Percentiles rank a stretch among this genome's conserved stretches.
Evolutionary conservation across 2,329 filamentous ascomycete species (phyloP).

Genomic region (Colletotrichum godetiae): DNA sequence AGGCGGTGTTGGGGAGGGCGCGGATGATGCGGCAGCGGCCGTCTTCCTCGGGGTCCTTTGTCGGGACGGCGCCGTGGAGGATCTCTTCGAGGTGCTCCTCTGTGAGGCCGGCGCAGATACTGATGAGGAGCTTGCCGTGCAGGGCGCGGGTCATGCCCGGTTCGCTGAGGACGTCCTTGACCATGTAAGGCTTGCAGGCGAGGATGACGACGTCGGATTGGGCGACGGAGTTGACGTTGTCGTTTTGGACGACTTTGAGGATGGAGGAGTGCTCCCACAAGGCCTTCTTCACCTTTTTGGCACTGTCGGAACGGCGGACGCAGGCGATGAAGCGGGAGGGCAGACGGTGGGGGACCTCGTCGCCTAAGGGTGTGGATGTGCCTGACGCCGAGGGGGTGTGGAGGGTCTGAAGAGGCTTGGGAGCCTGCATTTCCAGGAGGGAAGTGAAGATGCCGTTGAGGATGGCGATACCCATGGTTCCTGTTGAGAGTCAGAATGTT

Average conservation of each 20-base stretch:
- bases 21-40: conserved; percentile 75
- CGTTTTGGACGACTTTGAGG: conserved; percentile 75
- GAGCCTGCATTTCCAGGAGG: conserved; percentile 63
- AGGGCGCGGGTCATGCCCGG: conserved; percentile 79
- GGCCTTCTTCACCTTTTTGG: conserved; percentile 73
- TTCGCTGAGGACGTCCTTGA: conserved; percentile 73
- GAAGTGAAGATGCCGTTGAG: conserved; percentile 82
- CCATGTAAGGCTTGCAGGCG: conserved; percentile 83
- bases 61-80: conserved; percentile 67
- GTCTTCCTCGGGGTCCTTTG: conserved; percentile 56
- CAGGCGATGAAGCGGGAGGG: conserved; percentile 85
- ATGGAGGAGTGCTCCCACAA: conserved; percentile 71
- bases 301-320: conserved; percentile 77
- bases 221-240: conserved; percentile 76
- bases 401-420: conserved; percentile 56
- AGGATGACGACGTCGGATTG: conserved; percentile 81
- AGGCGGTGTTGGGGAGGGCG: conserved; percentile 88
- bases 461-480: conserved; percentile 88
- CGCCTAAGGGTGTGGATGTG: conserved; percentile 53
- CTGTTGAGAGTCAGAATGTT: conserved; percentile 52
- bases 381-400: conserved; percentile 43
- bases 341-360: conserved; percentile 66
- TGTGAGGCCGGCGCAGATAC: conserved; percentile 82
- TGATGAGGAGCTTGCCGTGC: conserved; percentile 83
- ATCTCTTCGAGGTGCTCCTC: conserved; percentile 74